These are phyloP conservation scores for Strigomonas culicis DNA, from an alignment of 208 protist species.

Conservation along the genomic window DNA sequence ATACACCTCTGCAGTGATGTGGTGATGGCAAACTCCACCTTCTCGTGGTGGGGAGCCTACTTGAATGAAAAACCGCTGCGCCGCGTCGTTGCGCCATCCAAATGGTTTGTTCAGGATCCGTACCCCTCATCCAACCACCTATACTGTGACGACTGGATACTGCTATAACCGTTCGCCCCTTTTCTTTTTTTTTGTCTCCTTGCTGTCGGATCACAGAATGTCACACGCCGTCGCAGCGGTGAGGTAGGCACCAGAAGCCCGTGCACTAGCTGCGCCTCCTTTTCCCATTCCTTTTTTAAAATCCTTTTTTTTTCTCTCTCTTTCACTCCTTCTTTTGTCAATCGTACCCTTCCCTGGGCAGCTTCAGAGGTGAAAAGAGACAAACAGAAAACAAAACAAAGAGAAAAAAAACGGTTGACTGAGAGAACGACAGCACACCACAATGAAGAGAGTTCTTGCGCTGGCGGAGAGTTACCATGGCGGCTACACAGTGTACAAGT, in stretches of 20 bases:
- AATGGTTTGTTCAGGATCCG: constrained; percentile 78
- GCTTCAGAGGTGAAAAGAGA: too few relatives aligned
- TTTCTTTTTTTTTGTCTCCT: constrained; percentile 2
- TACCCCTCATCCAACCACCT: constrained; percentile 73
- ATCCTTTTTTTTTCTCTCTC: constrained; percentile 17
- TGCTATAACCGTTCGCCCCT: constrained; percentile 27
- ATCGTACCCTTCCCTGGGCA: too few relatives aligned
- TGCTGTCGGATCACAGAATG: neutral
- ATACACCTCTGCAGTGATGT: constrained; percentile 78
- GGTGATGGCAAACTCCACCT: constrained; percentile 86
- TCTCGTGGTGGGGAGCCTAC: constrained; percentile 87
- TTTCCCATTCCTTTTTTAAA: neutral
- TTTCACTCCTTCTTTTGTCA: too few relatives aligned
- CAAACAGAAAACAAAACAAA: too few relatives aligned
- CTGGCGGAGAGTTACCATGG: constrained; percentile 23
- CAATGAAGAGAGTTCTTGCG: constrained; percentile 10
- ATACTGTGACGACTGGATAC: constrained; percentile 70
- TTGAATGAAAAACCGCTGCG: constrained; percentile 50
- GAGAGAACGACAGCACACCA: too few relatives aligned
- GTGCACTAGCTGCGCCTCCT: too few relatives aligned
- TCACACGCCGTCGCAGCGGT: too few relatives aligned
- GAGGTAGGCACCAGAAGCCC: too few relatives aligned
- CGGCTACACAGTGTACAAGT: constrained; percentile 45
- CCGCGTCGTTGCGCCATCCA: constrained; percentile 61
- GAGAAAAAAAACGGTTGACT: too few relatives aligned